Base-by-base conservation (phyloP, 176 grass and related monocot genomes). In the Phoenix roebelenii region DNA sequence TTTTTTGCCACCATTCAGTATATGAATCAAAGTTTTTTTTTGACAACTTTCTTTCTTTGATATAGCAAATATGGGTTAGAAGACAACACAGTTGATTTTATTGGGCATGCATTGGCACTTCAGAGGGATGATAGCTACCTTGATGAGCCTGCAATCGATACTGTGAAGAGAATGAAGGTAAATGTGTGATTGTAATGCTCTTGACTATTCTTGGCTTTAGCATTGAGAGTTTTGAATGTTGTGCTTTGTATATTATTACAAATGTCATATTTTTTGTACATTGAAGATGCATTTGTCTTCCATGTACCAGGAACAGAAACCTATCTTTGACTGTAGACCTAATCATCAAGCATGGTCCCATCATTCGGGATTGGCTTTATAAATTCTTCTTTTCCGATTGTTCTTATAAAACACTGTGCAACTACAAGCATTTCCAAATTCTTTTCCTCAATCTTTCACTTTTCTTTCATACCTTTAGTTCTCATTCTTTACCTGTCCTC, bases 41-140 rank as follows among this genome's bases (percentile, higher is more conserved):
- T 35, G 5, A 35, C 30, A 35, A 35, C 30, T 35, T 25, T 85
- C 25, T 66, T 72, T 64, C 19, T 29, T 3, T 81, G 49, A 29
- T 59, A 78, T 79, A 95, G 91, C 71, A 95, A 95, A 84, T 95
- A 84, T 32, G 83, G 83, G 39, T 78, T 95, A 80, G 86, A 90
- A 79, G 86, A 90, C 52, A 90, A 95, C 61, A 95, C 90, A 51
- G 71, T 95, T 63, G 90, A 95, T 50, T 95, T 95, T 57, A 95
- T 95, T 77, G 90, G 86, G 2, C 90, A 95, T 59, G 86, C 90
- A 9, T 68, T 95, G 25, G 90, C 90, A 76, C 90, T 95, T 77
- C 83, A 90, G 69, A 87, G 58, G 68, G 86, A 95, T 73, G 90
- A 90, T 50, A 70, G 69, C 39, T 95, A 95, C 71, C 65, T 95